Evolutionary conservation across 1,139 yeast genomes (phyloP).

Genomic region (Tardiomyces digboiensis): DNA sequence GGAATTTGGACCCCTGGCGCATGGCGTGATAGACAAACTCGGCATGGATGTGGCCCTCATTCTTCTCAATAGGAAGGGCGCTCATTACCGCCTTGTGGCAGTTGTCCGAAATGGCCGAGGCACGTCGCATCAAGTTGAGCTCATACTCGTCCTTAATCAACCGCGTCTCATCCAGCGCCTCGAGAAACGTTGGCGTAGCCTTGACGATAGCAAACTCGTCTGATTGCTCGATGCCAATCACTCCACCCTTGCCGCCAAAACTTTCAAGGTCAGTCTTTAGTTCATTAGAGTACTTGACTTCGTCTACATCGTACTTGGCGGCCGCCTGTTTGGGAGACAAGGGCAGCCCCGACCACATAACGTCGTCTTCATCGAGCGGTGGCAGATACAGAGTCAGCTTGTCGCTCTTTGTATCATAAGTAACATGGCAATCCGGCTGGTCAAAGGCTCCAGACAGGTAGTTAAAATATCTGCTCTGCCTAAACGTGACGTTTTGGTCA

Average conservation of each 20-base stretch:
- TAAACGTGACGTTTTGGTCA: conserved; percentile 68
- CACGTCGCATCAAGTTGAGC: conserved; percentile 63
- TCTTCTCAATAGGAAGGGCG: conserved; percentile 76
- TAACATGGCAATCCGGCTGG: conserved; percentile 64
- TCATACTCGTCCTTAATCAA: conserved; percentile 79
- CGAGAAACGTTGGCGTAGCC: conserved; percentile 19
- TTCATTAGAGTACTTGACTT: conserved; percentile 52
- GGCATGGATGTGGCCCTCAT: conserved; percentile 91
- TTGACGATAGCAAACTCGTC: conserved; percentile 15
- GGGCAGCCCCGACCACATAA: conserved; percentile 96
- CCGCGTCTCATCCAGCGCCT: conserved; percentile 82
- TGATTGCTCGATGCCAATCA: conserved; percentile 33
- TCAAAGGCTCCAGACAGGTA: conserved; percentile 74
- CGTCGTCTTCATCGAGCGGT: conserved; percentile 74
- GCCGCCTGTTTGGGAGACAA: conserved; percentile 56
- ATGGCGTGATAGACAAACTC: conserved; percentile 90
- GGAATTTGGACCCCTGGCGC: conserved; percentile 85
- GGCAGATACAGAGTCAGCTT: conserved; percentile 69
- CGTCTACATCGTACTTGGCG: conserved; percentile 67
- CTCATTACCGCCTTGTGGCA: conserved; percentile 91
- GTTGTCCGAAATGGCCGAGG: conserved; percentile 76
- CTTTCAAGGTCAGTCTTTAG: conserved; percentile 28
- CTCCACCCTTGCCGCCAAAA: conserved; percentile 14
- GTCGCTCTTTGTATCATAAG: conserved; percentile 46
- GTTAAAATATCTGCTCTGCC: conserved; percentile 87